Base-by-base conservation (phyloP, 192 early-diverging fungal genomes). In the Funneliformis geosporum region DNA sequence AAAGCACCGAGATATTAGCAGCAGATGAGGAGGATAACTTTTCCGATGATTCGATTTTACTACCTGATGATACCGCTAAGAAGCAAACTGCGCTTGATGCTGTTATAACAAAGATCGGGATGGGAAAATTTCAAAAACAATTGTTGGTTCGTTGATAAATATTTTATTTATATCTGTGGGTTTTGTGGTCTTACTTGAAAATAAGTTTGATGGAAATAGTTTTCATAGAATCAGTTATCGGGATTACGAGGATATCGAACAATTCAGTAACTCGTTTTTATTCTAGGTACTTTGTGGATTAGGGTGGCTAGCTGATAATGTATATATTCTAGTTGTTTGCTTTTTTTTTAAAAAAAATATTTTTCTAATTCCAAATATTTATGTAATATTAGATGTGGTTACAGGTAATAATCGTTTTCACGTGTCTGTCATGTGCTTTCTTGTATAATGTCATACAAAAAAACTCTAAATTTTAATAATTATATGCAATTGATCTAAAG, bases 241-340 rank as follows among this genome's bases (percentile, higher is more conserved):
- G 33, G 2, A 60, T 14, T 60, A 23, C 5, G 5, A 60, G 16
- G 16, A 33, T 65, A 65, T 65, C 9, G 12, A 33, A 65, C 27
- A 28, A 14, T 40, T 23, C 23, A 25, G 4, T 75, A 21, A n/a
- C 40, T 16, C n/a, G 8, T 65, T 23, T 80, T 3, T 43, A 14
- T 55, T 40, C 44, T 42, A 89, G 84, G 86, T 90, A 12, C 84
- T 94, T 42, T 95, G 93, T 79, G 94, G 95, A 9, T 87, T 94
- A 67, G 95, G 95, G 0, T 96, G 95, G 95, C 85, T 94, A 47
- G 94, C 93, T 0, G 95, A 96, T 85, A 96, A 96, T 88, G 93
- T 94, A 87, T 90, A 87, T 79, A 80, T 82, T 79, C 12, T n/a
- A n/a, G 12, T 38, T 69, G 47, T 62, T 62, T 65, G 60, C 46